Conservation (phyloP, 192 early-diverging fungal species). For the Cladochytrium replicatum region DNA sequence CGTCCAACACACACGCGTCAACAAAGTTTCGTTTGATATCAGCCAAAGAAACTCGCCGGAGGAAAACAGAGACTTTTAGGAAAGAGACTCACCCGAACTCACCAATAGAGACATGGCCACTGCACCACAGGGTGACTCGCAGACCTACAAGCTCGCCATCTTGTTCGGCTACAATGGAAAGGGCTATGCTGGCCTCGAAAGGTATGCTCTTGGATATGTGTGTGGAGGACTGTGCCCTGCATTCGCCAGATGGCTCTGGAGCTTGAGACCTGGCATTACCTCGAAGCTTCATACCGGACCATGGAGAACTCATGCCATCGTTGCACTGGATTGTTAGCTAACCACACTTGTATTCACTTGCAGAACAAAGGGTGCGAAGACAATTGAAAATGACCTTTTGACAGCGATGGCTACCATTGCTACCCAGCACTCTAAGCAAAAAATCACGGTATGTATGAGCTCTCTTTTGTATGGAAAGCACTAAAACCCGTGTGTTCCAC, state of each 20-base stretch:
- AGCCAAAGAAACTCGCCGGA: too few species aligned
- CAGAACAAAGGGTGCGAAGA: slow-evolving; percentile 30
- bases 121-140: too few species aligned
- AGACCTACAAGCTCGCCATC: too few species aligned
- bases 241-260: not conserved
- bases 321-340: too few species aligned
- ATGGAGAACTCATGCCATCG: not conserved
- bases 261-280: not conserved
- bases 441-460: slow-evolving; percentile 28
- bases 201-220: slow-evolving; percentile 2
- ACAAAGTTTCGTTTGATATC: too few species aligned
- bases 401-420: slow-evolving; percentile 27
- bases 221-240: slow-evolving; percentile 1
- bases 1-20: too few species aligned
- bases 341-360: too few species aligned
- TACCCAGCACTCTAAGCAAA: slow-evolving; percentile 16
- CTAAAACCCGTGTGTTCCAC: too few species aligned
- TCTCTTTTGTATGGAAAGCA: too few species aligned
- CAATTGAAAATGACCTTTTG: slow-evolving; percentile 28
- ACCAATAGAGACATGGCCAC: too few species aligned
- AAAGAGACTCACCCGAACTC: too few species aligned
- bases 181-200: slow-evolving; percentile 30
- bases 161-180: slow-evolving; percentile 39
- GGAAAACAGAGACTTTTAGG: too few species aligned
- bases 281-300: not conserved